Evolutionary conservation across 2,329 filamentous ascomycete species (phyloP), one percentile per base, ranked within the genome.

Genomic region (Colletotrichum sp.): DNA sequence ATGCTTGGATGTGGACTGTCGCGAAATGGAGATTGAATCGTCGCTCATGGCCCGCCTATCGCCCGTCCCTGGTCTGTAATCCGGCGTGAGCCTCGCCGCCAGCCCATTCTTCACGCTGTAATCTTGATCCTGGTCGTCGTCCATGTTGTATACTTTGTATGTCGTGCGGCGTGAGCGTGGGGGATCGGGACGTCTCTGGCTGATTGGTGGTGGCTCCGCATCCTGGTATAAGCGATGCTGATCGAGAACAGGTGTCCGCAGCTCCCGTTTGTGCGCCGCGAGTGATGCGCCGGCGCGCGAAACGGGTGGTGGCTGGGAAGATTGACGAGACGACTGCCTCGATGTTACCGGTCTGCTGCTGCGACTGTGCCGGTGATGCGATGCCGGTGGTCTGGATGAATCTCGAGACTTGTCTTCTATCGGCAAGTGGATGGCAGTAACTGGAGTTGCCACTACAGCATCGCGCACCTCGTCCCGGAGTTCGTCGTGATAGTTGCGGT

Each of bases 181-280:
- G 8, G 52, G 26, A 12, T 71, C 59, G 8, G 68, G 68, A 10
- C 70, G 73, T 73, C 70, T 44, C 59, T 73, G 70, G 64, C 57
- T 69, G 34, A 68, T 64, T 26, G 73, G 70, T 6, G 73, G 70
- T 1, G 73, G 73, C 36, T 77, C 75, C 3, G 75, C 75, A 49
- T 77, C 75, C 36, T 71, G 34, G 34, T 77, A 77, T 16, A 77
- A 15, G 6, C 62, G 66, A 8, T 62, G 30, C 2, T 71, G 52
- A n/a, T 77, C 75, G 9, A 77, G 39, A 9, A 75, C 66, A 8
- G 75, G 75, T 15, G 71, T 75, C 21, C 75, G 65, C 5, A 73
- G 44, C 24, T 57, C 73, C 8, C 26, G 59, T 36, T 73, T 76
- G 59, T 76, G 70, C 8, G 73, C 44, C 13, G 70, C 59, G 24